Base-by-base conservation (phyloP, 202 grass and related monocot genomes). In the Dendrocalamus latiflorus region DNA sequence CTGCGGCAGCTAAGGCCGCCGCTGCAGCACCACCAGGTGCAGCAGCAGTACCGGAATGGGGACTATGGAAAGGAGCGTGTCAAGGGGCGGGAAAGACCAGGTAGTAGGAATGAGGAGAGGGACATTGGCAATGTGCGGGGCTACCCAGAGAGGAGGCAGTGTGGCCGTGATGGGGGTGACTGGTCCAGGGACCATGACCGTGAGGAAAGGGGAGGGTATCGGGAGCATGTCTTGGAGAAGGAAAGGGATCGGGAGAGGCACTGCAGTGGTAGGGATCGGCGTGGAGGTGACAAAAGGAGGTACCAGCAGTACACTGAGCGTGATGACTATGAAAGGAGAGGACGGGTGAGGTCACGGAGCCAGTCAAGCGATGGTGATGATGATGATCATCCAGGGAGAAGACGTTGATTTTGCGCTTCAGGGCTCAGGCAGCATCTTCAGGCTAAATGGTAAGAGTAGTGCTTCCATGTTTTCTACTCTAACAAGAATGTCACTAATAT, bases 21-120 rank as follows among this genome's bases (percentile, higher is more conserved):
- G 20, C 47, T 16, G 9, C 57, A 56, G 2, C 68, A 60, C 54
- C 63, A 47, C n/a, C 81, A 68, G 60, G 38, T 20, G 0, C 83
- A 86, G 1, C 90, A 91, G 59, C 87, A 76, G 49, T 50, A 84
- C 37, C 41, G 71, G 5, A 71, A 64, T 15, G 71, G 56, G 38
- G 70, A 50, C 37, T 75, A 91, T 36, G 65, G 44, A 1, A 90
- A 74, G 41, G 38, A 62, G 42, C 65, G 75, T 44, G 76, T 22
- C 45, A 79, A 17, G 24, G 67, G 63, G 8, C 50, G 50, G 6
- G 81, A 68, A 38, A 66, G 63, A 55, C 42, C 37, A 43, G 62
- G 75, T 86, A 69, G 53, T 47, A 88, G 68, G 62, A 78, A 53
- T 6, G 84, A 86, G 50, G 78, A 90, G 58, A 77, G 50, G 73